Percentiles rank a stretch among this genome's conserved stretches.
Conservation (phyloP, 202 grass and related monocot genomes). For the Eragrostis tef region DNA sequence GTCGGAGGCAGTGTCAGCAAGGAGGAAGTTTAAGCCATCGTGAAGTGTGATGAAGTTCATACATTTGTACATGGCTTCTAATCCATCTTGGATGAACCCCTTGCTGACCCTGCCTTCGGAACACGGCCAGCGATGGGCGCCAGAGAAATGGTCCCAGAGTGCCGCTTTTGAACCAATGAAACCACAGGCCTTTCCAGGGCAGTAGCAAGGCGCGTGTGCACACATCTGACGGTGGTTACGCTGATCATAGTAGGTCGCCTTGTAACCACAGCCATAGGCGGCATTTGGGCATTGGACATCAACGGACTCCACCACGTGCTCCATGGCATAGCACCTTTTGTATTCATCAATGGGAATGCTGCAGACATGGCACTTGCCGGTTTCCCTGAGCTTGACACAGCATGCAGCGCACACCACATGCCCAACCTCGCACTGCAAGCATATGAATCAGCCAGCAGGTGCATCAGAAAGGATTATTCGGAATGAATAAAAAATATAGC, state of each 20-base stretch:
- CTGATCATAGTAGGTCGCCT: neutral
- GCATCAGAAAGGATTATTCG: too few species aligned
- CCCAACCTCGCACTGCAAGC: neutral
- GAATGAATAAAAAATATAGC: too few species aligned
- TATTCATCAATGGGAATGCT: neutral
- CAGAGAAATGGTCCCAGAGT: neutral
- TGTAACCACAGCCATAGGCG: neutral
- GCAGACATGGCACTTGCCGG: neutral
- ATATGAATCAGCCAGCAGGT: neutral
- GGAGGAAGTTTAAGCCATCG: neutral
- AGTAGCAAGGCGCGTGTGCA: neutral
- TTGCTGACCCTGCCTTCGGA: neutral
- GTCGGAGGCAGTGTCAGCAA: neutral
- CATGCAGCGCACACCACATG: neutral
- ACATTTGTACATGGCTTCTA: too few species aligned
- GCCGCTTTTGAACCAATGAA: neutral
- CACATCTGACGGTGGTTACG: neutral
- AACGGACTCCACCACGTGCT: slow-evolving; percentile 1
- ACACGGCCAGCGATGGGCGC: slow-evolving; percentile 6
- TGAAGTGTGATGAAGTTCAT: neutral
- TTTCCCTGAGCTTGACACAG: neutral
- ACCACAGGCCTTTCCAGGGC: neutral
- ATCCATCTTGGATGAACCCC: too few species aligned
- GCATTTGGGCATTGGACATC: neutral
- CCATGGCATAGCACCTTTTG: neutral